Base-by-base conservation (phyloP, 2,329 filamentous ascomycete species). In the Fulvia fulva region DNA sequence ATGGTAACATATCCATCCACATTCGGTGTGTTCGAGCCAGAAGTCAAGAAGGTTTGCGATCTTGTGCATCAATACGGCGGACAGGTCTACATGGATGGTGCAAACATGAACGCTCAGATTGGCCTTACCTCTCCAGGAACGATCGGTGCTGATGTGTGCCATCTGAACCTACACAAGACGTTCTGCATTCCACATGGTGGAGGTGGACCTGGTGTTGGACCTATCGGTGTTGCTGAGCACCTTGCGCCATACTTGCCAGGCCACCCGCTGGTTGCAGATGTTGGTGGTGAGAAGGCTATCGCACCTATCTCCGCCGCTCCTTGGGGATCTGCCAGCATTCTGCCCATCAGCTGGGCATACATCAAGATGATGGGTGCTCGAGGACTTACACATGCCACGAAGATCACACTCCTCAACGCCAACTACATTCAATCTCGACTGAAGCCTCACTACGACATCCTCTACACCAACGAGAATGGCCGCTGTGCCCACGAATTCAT, bases 21-120 rank as follows among this genome's bases (percentile, higher is more conserved):
- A 0, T 97, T 89, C 66, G 93, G 93, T 72, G 90, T 97, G 28
- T 97, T 96, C 71, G 93, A 97, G 79, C 92, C 92, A 2, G 83
- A 87, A 64, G 85, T 96, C 73, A 94, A 91, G 78, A 84, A 89
- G 71, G 91, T 87, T 16, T 96, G 91, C 75, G 80, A 91, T 56
- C 79, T 95, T 28, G 91, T 97, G 19, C 93, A 97, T 77, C 76
- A 88, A 63, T 80, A 95, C 71, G 93, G 93, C 53, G 93, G 93
- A 9, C 90, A 95, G 71, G 93, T 97, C 16, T 97, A 97, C 80
- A 97, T 97, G 93, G 93, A 97, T 72, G 93, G 93, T 50, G 93
- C 93, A 65, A 97, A 97, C 79, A 94, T 97, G 91, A 97, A 97
- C 72, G 93, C 93, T 19, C 93, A 97, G 76, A 97, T 97, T 63